These are phyloP conservation scores for Candida nonsorbophila DNA, from an alignment of 805 yeast species.

Conservation along the genomic window DNA sequence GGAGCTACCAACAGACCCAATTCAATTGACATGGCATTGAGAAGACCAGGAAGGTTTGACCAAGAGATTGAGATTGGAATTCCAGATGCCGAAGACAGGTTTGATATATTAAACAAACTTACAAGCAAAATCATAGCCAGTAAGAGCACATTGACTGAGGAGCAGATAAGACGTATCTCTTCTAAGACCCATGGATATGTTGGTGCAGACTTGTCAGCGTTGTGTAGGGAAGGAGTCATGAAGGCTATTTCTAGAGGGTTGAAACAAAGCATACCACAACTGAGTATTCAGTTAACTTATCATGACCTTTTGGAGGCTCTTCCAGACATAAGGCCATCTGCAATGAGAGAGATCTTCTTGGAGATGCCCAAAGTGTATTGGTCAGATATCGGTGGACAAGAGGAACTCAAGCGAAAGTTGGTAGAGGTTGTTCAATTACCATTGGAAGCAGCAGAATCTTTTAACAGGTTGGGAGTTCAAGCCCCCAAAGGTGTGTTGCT, in stretches of 20 bases:
- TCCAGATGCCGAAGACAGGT: slow-evolving; percentile 80
- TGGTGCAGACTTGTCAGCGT: slow-evolving; percentile 89
- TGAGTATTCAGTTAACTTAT: slow-evolving; percentile 41
- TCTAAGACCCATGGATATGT: slow-evolving; percentile 92
- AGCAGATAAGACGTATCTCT: slow-evolving; percentile 60
- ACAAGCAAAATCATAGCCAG: slow-evolving; percentile 44
- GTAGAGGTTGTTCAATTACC: slow-evolving; percentile 92
- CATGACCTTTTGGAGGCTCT: slow-evolving; percentile 68
- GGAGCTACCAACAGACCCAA: slow-evolving; percentile 76
- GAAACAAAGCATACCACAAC: slow-evolving; percentile 15
- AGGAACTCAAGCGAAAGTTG: slow-evolving; percentile 70
- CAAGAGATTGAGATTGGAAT: slow-evolving; percentile 88
- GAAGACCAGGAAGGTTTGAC: slow-evolving; percentile 87
- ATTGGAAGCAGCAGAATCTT: slow-evolving; percentile 72
- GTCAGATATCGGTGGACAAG: slow-evolving; percentile 96
- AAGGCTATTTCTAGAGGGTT: slow-evolving; percentile 66
- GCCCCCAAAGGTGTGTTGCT: slow-evolving; percentile 92
- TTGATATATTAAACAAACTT: slow-evolving; percentile 63
- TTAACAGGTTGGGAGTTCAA: slow-evolving; percentile 68
- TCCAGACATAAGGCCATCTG: slow-evolving; percentile 85
- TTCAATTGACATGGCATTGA: slow-evolving; percentile 60
- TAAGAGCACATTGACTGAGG: slow-evolving; percentile 44
- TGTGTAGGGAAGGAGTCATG: slow-evolving; percentile 86
- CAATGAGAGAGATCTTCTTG: slow-evolving; percentile 91
- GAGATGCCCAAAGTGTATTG: slow-evolving; percentile 94